These are phyloP conservation scores for Corylus avellana DNA, from an alignment of 306 rosid genomes.

Conservation along the genomic window DNA sequence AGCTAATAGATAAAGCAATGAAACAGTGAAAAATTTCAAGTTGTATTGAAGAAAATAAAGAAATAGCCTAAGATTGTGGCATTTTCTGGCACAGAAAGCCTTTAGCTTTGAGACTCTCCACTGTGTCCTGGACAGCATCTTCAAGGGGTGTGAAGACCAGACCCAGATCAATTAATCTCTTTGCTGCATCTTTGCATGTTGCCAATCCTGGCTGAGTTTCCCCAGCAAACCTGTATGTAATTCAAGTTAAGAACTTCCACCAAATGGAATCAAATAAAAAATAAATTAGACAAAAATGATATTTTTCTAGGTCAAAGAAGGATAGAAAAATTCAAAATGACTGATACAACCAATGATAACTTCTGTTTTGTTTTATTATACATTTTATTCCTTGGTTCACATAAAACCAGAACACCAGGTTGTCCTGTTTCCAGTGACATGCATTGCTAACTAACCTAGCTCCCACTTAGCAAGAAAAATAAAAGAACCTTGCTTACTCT, in stretches of 20 bases:
- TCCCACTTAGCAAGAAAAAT: conserved; percentile 14
- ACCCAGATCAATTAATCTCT: conserved; percentile 67
- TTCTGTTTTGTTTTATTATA: conserved; percentile 29
- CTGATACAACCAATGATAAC: not conserved
- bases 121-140: conserved; percentile 69
- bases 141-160: conserved; percentile 65
- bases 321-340: conserved; percentile 9
- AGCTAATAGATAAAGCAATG: conserved; percentile 14
- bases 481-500: not conserved
- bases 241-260: conserved; percentile 24
- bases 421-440: conserved; percentile 49
- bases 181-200: conserved; percentile 69
- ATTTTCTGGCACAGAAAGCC: conserved; percentile 50
- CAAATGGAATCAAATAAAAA: not conserved
- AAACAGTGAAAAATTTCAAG: not conserved
- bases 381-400: conserved; percentile 16
- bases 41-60: not conserved
- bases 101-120: conserved; percentile 62
- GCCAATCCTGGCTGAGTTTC: conserved; percentile 81
- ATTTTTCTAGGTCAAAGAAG: conserved; percentile 12
- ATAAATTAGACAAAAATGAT: not conserved
- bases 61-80: conserved; percentile 1
- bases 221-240: conserved; percentile 50
- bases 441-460: conserved; percentile 38
- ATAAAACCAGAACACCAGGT: conserved; percentile 33